Base-by-base conservation (phyloP, 2,329 filamentous ascomycete genomes). In the Diaporthe longicolla region DNA sequence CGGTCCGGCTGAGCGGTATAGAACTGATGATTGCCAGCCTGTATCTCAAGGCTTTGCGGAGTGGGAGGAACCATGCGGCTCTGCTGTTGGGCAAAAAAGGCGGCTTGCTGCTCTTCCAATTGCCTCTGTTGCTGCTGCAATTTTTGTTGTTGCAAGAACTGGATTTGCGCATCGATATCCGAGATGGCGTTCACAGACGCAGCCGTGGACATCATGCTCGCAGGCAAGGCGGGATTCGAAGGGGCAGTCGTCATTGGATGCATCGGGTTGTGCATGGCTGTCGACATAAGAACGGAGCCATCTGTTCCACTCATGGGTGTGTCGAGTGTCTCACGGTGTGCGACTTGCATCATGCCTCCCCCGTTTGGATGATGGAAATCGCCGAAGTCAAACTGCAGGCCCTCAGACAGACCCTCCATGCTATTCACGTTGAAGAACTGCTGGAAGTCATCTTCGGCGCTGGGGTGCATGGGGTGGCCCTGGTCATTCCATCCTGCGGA, bases 21-120 rank as follows among this genome's bases (percentile, higher is more conserved):
- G 77, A 87, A 91, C 72, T 90, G 89, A 81, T 77, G 86, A 78
- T 80, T 89, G 76, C 84, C 90, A 79, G 85, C 89, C 81, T 93
- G 91, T 83, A 96, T 90, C 79, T 96, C 93, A 35, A 95, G 87
- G 80, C 94, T 96, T 81, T 93, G 94, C 0, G 94, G 94, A 19
- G 94, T 97, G 3, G 93, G 93, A 8, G 94, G 94, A 10, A 95
- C 89, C 70, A 93, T 91, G 74, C 88, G 87, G 76, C 87, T 88
- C 74, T 89, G 86, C 69, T 83, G 88, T 72, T 83, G 87, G 11
- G 84, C 81, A 78, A 88, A 91, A 79, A 87, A 90, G 71, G 87
- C 87, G 17, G 83, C 85, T 59, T 87, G 88, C 75, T 92, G 89
- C 78, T 92, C 89, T 69, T 89, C 86, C 21, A 90, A 80, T 76